These are phyloP conservation scores for Pyrrhoderma noxium DNA, from an alignment of 1,284 basidiomycete species.

Conservation along the genomic window DNA sequence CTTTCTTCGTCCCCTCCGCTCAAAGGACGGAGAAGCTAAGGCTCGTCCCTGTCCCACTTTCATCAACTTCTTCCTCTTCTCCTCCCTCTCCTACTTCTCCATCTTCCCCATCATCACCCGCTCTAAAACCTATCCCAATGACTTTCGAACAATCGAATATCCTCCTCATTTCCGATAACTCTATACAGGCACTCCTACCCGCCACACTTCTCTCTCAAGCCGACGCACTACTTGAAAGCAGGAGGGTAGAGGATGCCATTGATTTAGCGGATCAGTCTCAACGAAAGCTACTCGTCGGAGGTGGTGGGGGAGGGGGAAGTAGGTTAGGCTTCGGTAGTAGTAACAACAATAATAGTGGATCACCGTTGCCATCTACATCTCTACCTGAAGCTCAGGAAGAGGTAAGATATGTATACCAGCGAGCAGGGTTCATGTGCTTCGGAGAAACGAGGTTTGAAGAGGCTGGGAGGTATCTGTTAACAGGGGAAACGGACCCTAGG, in stretches of 20 bases:
- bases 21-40: conserved; percentile 13
- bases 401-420: conserved; percentile 68
- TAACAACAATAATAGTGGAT: background rate
- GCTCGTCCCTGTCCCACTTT: conserved; percentile 9
- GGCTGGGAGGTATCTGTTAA: conserved; percentile 65
- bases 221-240: conserved; percentile 60
- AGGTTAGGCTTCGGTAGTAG: conserved; percentile 18
- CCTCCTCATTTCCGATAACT: conserved; percentile 55
- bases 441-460: conserved; percentile 69
- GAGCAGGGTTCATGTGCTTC: conserved; percentile 68
- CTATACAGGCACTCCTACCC: conserved; percentile 61
- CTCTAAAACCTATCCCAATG: no score
- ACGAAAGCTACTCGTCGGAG: conserved; percentile 43
- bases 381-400: conserved; percentile 38
- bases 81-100: background rate
- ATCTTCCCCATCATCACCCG: conserved; percentile 12
- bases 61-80: background rate
- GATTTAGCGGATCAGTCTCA: conserved; percentile 54
- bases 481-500: conserved; percentile 69
- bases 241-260: conserved; percentile 57
- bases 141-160: conserved; percentile 55
- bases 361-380: conserved; percentile 27
- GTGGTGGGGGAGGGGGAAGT: conserved; percentile 44
- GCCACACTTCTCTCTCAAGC: conserved; percentile 68
- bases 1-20: conserved; percentile 14